Percentiles rank a stretch among this genome's conserved stretches.
phyloP scores from a whole-genome alignment of 2,329 filamentous ascomycete genomes.

The Pestalotiopsis sp. region DNA sequence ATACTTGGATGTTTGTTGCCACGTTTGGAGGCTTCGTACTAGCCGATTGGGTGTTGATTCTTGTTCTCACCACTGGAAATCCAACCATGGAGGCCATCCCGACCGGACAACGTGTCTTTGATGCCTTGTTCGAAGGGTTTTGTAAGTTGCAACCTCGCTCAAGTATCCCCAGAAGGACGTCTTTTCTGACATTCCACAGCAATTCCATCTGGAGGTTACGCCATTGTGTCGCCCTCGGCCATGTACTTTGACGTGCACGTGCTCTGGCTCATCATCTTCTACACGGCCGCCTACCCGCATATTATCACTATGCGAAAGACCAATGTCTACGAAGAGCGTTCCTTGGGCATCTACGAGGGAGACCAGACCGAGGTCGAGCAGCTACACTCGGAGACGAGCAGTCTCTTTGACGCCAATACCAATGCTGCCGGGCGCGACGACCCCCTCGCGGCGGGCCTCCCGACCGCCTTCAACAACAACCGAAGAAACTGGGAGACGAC shows the following conservation, averaged over 20 bases:
- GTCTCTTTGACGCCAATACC: not conserved
- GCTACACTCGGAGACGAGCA: constrained; percentile 6
- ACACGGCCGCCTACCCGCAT: constrained; percentile 49
- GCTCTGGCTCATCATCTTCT: constrained; percentile 51
- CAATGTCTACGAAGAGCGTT: constrained; percentile 61
- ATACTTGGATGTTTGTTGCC: constrained; percentile 66
- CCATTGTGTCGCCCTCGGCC: constrained; percentile 60
- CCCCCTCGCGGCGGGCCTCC: not conserved
- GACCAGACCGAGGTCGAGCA: constrained; percentile 20
- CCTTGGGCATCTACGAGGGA: constrained; percentile 47
- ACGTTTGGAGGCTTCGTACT: constrained; percentile 61
- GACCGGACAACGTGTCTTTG: constrained; percentile 54
- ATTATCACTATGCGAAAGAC: constrained; percentile 54
- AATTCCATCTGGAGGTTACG: constrained; percentile 66
- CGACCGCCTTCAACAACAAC: not conserved
- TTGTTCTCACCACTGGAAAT: constrained; percentile 65
- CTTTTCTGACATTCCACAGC: constrained; percentile 32
- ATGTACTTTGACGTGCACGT: constrained; percentile 49
- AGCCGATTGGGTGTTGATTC: constrained; percentile 66
- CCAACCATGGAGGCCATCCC: constrained; percentile 52
- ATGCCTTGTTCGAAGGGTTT: constrained; percentile 61
- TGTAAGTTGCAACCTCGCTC: not conserved
- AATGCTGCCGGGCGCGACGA: not conserved
- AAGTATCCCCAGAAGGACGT: not conserved
- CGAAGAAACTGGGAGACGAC: constrained; percentile 5